A percentile compares a stretch with the other conserved stretches of the same genome.
Conservation (phyloP, 495 filamentous ascomycete genomes). For the Bacidia gigantensis region DNA sequence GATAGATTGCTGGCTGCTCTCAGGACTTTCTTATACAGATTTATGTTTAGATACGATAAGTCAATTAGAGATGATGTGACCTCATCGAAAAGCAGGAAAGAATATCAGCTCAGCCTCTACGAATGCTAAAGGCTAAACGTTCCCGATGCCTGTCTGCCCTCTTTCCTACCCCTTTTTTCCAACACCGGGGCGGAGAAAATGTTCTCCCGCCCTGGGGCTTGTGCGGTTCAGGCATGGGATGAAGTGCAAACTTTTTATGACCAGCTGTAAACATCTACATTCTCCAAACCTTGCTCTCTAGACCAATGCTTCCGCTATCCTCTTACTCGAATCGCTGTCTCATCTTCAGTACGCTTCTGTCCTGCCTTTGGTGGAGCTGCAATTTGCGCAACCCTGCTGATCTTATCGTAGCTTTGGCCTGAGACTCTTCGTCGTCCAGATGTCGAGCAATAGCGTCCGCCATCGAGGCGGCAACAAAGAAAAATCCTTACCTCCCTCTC, state of each 20-base stretch:
- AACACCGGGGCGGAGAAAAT: not conserved
- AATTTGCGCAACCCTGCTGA: not conserved
- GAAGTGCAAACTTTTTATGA: not conserved
- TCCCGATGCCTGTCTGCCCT: too few species aligned
- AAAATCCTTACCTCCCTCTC: slow-evolving; percentile 26
- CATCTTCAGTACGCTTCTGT: too few species aligned
- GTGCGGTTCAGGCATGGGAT: not conserved
- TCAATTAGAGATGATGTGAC: too few species aligned
- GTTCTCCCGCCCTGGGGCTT: not conserved
- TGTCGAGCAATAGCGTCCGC: slow-evolving; percentile 31
- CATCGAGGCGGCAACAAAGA: slow-evolving; percentile 34
- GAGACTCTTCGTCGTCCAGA: slow-evolving; percentile 2
- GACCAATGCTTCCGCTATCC: too few species aligned
- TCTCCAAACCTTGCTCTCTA: not conserved
- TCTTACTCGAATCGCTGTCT: too few species aligned
- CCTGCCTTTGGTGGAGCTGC: not conserved
- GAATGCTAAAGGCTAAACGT: too few species aligned
- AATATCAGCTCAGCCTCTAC: too few species aligned
- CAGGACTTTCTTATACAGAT: too few species aligned
- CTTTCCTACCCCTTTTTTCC: not conserved
- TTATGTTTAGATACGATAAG: too few species aligned
- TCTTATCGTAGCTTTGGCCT: not conserved
- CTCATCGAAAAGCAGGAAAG: too few species aligned
- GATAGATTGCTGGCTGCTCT: too few species aligned
- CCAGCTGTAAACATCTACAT: not conserved